Percentiles rank a stretch among this genome's conserved stretches.
Evolutionary conservation across 176 grass and related monocot genomes (phyloP).

Genomic region (Ensete ventricosum): DNA sequence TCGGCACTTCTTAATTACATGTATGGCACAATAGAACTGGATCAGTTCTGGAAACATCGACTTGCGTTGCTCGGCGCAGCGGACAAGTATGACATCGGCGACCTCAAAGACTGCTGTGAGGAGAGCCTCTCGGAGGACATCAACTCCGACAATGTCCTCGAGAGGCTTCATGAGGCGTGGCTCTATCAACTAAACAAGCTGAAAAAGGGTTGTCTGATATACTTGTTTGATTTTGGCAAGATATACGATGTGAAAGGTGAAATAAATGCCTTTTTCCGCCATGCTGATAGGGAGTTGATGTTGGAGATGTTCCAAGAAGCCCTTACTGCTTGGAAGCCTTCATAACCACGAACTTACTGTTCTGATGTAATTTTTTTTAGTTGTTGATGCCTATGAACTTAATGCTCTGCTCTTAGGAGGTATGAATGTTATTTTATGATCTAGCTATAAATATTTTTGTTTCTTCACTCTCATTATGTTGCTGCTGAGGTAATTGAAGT

Average conservation of each 20-base stretch:
- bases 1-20: constrained; percentile 51
- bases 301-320: constrained; percentile 87
- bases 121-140: constrained; percentile 87
- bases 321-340: constrained; percentile 60
- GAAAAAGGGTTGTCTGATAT: constrained; percentile 75
- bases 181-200: constrained; percentile 45
- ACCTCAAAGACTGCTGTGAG: constrained; percentile 77
- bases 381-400: too few relatives aligned
- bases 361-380: too few relatives aligned
- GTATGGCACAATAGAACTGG: constrained; percentile 57
- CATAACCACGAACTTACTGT: not conserved
- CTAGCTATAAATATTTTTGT: too few relatives aligned
- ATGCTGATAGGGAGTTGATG: constrained; percentile 61
- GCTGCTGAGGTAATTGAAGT: too few relatives aligned
- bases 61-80: constrained; percentile 51
- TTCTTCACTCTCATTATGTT: too few relatives aligned
- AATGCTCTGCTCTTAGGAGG: too few relatives aligned
- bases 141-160: constrained; percentile 50
- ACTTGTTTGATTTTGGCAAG: constrained; percentile 84
- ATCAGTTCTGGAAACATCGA: constrained; percentile 70
- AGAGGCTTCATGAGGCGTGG: constrained; percentile 80
- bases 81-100: constrained; percentile 54
- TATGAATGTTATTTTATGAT: too few relatives aligned
- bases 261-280: constrained; percentile 57
- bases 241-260: constrained; percentile 77